phyloP scores from a whole-genome alignment of 305 asterid species.

The Fraxinus dipetala region DNA sequence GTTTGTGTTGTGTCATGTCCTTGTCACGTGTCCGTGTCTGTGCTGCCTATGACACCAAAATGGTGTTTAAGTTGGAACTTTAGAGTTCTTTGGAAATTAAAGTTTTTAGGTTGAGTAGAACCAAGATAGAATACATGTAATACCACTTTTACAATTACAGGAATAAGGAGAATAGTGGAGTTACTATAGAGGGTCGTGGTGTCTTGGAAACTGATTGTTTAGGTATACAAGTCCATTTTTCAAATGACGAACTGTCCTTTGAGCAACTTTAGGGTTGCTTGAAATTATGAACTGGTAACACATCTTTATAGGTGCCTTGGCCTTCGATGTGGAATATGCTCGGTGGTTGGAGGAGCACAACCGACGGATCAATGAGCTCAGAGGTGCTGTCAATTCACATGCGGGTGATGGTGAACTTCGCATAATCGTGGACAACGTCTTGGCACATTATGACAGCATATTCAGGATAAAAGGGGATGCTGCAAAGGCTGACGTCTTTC shows the following conservation, averaged over 20 bases:
- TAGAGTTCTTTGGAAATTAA: background rate
- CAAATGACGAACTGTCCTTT: background rate
- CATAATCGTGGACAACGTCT: background rate
- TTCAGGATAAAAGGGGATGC: conserved; percentile 1
- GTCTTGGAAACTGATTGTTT: background rate
- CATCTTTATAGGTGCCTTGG: background rate
- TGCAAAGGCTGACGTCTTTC: background rate
- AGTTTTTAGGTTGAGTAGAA: background rate
- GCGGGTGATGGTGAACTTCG: background rate
- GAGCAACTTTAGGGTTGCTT: background rate
- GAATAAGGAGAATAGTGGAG: background rate
- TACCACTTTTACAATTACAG: background rate
- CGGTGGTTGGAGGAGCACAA: background rate
- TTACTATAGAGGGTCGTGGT: background rate
- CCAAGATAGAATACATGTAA: background rate
- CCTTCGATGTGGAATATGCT: conserved; percentile 1
- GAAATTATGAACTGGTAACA: background rate
- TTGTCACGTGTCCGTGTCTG: background rate
- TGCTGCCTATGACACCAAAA: background rate
- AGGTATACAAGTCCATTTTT: background rate
- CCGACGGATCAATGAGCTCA: background rate
- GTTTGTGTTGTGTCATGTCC: background rate
- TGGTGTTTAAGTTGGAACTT: background rate
- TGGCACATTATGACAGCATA: background rate
- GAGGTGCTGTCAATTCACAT: background rate